These are phyloP conservation scores for Scedosporium dehoogii DNA, from an alignment of 2,329 filamentous ascomycete genomes.

Conservation along the genomic window DNA sequence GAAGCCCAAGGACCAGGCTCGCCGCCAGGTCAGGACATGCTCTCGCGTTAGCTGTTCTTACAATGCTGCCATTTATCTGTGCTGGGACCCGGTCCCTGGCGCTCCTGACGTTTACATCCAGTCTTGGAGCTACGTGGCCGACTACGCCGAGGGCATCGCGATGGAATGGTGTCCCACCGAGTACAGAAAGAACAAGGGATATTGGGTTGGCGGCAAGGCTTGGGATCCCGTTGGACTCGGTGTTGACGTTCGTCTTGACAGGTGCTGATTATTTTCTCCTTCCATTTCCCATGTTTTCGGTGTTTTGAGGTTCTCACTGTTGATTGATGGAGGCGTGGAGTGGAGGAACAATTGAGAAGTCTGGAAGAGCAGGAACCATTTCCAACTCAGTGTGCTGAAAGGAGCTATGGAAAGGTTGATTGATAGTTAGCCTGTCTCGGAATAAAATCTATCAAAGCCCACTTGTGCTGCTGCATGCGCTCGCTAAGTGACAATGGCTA, in stretches of 20 bases:
- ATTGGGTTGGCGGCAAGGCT: background rate
- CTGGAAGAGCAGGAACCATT: no score
- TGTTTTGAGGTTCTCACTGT: no score
- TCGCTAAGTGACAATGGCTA: no score
- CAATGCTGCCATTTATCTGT: background rate
- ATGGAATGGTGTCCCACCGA: background rate
- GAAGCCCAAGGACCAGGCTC: background rate
- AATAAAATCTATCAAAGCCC: no score
- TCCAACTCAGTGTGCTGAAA: no score
- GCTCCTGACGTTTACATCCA: background rate
- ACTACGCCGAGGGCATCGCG: background rate
- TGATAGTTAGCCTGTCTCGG: no score
- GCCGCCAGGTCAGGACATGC: background rate
- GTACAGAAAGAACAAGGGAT: background rate
- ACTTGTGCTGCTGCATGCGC: no score
- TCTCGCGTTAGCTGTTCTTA: background rate
- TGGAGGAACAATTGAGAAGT: no score
- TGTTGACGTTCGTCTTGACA: background rate
- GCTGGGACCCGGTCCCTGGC: background rate
- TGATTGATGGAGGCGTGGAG: no score
- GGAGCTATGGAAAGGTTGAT: no score
- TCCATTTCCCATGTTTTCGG: no score
- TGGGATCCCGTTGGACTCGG: constrained; percentile 1
- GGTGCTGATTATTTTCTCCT: background rate
- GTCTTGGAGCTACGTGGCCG: background rate